phyloP scores from a whole-genome alignment of 2,329 filamentous ascomycete genomes.

The Neodidymelliopsis sp. region DNA sequence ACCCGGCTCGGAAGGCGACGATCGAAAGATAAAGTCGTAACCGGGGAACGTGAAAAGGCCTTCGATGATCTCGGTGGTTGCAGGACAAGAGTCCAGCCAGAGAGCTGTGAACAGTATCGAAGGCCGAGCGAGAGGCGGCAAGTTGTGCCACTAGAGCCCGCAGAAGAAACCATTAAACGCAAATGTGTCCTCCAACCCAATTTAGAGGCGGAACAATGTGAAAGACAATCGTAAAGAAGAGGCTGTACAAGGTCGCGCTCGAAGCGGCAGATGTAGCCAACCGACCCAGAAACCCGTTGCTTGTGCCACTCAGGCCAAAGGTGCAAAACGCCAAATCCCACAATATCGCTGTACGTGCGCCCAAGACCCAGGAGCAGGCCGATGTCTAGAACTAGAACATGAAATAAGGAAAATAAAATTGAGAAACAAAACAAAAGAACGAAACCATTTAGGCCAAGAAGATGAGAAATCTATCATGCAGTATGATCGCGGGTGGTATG shows the following conservation, averaged over 20 bases:
- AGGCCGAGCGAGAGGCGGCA: conserved; percentile 26
- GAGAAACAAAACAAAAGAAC: conserved; percentile 32
- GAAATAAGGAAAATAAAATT: conserved; percentile 39
- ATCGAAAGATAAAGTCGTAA: conserved; percentile 40
- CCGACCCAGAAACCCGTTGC: conserved; percentile 28
- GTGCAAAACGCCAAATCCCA: conserved; percentile 42
- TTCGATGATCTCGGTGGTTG: conserved; percentile 16
- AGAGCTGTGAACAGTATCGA: conserved; percentile 12
- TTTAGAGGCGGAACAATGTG: conserved; percentile 36
- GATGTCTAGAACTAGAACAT: conserved; percentile 47
- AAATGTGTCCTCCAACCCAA: conserved; percentile 32
- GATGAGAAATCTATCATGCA: conserved; percentile 50
- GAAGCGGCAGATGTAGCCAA: conserved; percentile 25
- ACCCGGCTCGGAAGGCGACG: conserved; percentile 37
- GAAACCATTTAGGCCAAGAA: conserved; percentile 11
- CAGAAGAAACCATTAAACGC: conserved; percentile 43
- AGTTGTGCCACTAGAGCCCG: conserved; percentile 25
- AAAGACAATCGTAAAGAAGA: conserved; percentile 39
- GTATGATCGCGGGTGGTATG: conserved; percentile 45
- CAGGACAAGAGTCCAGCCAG: not conserved
- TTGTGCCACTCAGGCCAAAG: conserved; percentile 30
- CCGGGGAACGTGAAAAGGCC: conserved; percentile 30
- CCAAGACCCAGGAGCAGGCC: conserved; percentile 36
- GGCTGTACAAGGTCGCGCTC: conserved; percentile 16
- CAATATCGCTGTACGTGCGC: conserved; percentile 46